Evolutionary conservation across 2,329 filamentous ascomycete genomes (phyloP), one percentile per base, ranked within the genome.

Genomic region (Penicillium sp.): DNA sequence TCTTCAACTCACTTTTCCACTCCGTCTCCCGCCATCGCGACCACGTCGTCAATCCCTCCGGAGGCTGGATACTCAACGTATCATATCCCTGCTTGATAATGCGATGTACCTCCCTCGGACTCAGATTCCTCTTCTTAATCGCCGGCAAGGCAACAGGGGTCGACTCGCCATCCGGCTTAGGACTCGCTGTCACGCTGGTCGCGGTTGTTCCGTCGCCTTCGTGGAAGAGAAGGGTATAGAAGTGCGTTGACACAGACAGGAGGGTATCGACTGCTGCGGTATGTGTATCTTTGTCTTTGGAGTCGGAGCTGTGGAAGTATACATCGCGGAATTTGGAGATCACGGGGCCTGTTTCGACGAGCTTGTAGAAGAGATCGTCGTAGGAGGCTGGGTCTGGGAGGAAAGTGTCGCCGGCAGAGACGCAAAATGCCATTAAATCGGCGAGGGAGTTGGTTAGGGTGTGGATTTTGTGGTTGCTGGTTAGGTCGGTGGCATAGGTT

Each of bases 31-130:
- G 77, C 67, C 87, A 97, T 63, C 77, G 81, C 55, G 89, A 87
- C 87, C 89, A 95, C 29, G 83, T 81, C 65, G 91, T 90, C 56
- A 95, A 67, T 0, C 87, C 90, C 63, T 95, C 90, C 60, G 85
- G 89, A 0, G 88, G 83, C 69, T 94, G 87, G 44, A 98, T 94
- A 53, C 86, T 91, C 60, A 98, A 70, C 28, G 90, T 95, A 68
- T 97, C 91, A 63, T 97, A 97, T 0, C 93, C 93, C 67, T 94
- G 86, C 72, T 95, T 95, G 68, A 98, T 97, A 23, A 96, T 87
- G 55, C 87, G 85, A 34, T 85, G 85, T 31, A 98, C 89, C 65
- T 96, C 87, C 40, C 81, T 77, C 29, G 86, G 89, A 48, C 87
- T 95, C 49, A 96, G 72, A 56, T 86, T 82, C 59, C 82, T 86